Evolutionary conservation across 2,329 filamentous ascomycete genomes (phyloP), one percentile per base, ranked within the genome.

Genomic region (Venturia carpophila): DNA sequence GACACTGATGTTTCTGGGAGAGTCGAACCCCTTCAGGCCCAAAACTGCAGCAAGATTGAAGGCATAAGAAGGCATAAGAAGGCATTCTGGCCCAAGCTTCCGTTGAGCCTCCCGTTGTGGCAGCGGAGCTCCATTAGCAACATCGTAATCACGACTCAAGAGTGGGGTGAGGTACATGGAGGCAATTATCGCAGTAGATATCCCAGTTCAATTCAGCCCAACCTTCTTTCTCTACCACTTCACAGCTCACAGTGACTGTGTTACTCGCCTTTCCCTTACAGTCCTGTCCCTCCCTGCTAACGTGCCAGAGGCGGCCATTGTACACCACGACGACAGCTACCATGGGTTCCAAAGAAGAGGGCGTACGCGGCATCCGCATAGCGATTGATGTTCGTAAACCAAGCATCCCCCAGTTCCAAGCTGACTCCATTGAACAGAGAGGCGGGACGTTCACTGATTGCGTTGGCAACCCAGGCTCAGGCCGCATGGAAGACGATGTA

Each of bases 381-480:
- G 88, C 89, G 69, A 92, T 92, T 68, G 80, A 82, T 65, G 76
- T 77, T 52, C 24, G 68, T 27, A 47, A n/a, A 37, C 24, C 39
- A 37, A 21, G 1, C 43, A 47, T 24, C 69, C 42, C 70, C 64
- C 42, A 7, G 21, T 58, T 43, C 41, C 62, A 42, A 39, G 62
- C 15, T 58, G 60, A 60, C n/a, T 52, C 61, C 43, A 37, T 56
- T 47, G 19, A 30, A 69, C 74, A 87, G 77, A 87, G 92, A 67
- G 92, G 92, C 69, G 92, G 92, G 66, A 96, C 92, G 37, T 96
- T 96, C 74, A 96, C 92, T 47, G 92, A 96, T 77, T 96, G 91
- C 73, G 89, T 96, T 24, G 91, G 91, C 69, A 93, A 92, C 71
- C 84, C 89, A 5, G 86, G 83, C 70, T 87, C 81, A 69, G 89